These are phyloP conservation scores for Talaromyces sp. DNA, from an alignment of 2,329 filamentous ascomycete species.

Conservation along the genomic window DNA sequence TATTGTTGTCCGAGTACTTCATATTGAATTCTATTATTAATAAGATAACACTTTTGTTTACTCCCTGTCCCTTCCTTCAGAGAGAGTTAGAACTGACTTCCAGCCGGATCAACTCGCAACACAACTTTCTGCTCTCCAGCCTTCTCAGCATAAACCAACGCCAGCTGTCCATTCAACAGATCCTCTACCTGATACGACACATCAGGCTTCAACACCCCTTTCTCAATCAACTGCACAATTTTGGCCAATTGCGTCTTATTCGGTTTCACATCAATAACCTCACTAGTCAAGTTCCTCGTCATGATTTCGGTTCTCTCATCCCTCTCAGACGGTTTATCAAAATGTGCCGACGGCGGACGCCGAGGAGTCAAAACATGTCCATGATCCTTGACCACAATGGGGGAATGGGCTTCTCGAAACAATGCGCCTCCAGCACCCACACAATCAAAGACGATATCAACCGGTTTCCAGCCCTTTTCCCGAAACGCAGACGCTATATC, in stretches of 20 bases:
- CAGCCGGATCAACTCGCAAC: conserved; percentile 13
- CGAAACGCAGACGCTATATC: conserved; percentile 31
- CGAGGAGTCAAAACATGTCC: conserved; percentile 29
- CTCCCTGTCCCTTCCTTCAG: conserved; percentile 13
- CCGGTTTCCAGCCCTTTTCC: conserved; percentile 28
- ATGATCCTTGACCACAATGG: conserved; percentile 29
- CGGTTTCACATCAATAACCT: conserved; percentile 35
- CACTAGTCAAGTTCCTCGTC: conserved; percentile 25
- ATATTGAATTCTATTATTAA: conserved; percentile 10
- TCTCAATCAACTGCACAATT: conserved; percentile 34
- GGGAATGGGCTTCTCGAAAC: conserved; percentile 31
- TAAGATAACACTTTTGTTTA: conserved; percentile 12
- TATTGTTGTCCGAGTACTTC: conserved; percentile 8
- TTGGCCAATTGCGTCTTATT: conserved; percentile 29
- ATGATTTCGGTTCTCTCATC: conserved; percentile 14
- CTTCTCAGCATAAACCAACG: conserved; percentile 24
- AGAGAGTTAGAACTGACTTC: conserved; percentile 6
- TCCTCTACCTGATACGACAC: conserved; percentile 29
- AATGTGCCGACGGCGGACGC: conserved; percentile 10
- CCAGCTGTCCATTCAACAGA: conserved; percentile 30
- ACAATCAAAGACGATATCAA: conserved; percentile 41
- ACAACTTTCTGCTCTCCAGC: conserved; percentile 15
- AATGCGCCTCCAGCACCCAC: conserved; percentile 26
- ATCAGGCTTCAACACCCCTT: conserved; percentile 29
- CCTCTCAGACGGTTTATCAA: conserved; percentile 11